Conservation (phyloP, 169 alveolate genomes). For the Eimeria sp. region DNA sequence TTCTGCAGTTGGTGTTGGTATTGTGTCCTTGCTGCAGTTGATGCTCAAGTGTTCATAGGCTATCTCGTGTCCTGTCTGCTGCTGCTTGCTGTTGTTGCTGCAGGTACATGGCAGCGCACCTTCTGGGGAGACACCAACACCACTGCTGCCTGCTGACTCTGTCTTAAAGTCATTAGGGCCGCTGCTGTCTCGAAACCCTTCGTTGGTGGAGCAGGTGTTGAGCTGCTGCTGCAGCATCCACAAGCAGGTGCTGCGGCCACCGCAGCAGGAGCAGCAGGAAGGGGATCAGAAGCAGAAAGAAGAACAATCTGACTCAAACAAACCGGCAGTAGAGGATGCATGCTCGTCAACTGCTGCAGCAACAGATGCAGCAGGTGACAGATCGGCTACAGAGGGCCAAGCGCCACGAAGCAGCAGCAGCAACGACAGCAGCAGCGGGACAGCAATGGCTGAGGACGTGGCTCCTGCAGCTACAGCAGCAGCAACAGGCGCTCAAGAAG, state of each 20-base stretch:
- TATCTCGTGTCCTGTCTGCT: background rate
- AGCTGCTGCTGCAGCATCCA: constrained; percentile 70
- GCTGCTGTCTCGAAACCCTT: constrained; percentile 59
- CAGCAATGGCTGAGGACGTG: constrained; percentile 52
- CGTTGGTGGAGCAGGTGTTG: constrained; percentile 74
- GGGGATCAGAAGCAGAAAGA: background rate
- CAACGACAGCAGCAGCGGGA: constrained; percentile 11
- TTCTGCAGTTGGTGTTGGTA: no score
- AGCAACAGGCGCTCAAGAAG: constrained; percentile 10
- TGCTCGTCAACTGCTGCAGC: background rate
- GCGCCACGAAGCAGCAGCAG: constrained; percentile 11
- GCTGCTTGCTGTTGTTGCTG: constrained; percentile 10
- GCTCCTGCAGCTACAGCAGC: constrained; percentile 24
- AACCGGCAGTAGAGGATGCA: background rate
- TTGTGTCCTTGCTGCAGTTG: background rate
- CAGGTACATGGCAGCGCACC: constrained; percentile 81
- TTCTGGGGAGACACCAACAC: constrained; percentile 31
- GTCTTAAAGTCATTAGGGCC: constrained; percentile 47
- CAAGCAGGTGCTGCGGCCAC: constrained; percentile 53
- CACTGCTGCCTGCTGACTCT: constrained; percentile 76
- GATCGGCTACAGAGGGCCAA: background rate
- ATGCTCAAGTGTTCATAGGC: background rate
- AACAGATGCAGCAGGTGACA: background rate
- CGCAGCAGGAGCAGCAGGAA: constrained; percentile 29
- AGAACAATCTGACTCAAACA: background rate